These are phyloP conservation scores for Eremochloa ophiuroides DNA, from an alignment of 176 grass and related monocot genomes.

Conservation along the genomic window DNA sequence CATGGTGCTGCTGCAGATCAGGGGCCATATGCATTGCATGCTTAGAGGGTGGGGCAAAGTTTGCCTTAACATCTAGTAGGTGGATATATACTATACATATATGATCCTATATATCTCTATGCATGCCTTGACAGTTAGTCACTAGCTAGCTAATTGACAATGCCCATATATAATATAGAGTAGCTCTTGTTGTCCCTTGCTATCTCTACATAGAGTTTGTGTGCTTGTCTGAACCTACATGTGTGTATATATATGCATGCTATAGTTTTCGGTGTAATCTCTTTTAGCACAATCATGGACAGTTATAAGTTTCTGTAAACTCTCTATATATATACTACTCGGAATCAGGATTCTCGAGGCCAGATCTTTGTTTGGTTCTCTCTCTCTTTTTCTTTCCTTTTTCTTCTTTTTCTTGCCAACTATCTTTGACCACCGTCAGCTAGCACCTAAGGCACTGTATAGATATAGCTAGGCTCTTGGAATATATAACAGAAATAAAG, in stretches of 20 bases:
- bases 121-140: neutral
- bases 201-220: neutral
- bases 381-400: neutral
- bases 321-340: constrained; percentile 1
- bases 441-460: neutral
- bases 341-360: constrained; percentile 13
- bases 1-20: constrained; percentile 1
- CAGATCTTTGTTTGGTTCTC: constrained; percentile 21
- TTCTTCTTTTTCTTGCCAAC: neutral
- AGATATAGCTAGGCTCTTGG: neutral
- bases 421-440: constrained; percentile 35
- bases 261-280: constrained; percentile 9
- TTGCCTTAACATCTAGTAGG: neutral
- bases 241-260: neutral
- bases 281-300: neutral
- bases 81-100: neutral
- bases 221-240: neutral
- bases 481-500: neutral
- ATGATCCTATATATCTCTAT: neutral
- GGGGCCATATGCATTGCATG: constrained; percentile 11
- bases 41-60: constrained; percentile 12
- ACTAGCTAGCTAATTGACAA: neutral
- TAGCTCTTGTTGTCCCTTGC: neutral
- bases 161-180: neutral
- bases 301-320: constrained; percentile 16